Evolutionary conservation across 1,139 yeast species (phyloP).

Genomic region (Keqinozyma sinolaborantium): DNA sequence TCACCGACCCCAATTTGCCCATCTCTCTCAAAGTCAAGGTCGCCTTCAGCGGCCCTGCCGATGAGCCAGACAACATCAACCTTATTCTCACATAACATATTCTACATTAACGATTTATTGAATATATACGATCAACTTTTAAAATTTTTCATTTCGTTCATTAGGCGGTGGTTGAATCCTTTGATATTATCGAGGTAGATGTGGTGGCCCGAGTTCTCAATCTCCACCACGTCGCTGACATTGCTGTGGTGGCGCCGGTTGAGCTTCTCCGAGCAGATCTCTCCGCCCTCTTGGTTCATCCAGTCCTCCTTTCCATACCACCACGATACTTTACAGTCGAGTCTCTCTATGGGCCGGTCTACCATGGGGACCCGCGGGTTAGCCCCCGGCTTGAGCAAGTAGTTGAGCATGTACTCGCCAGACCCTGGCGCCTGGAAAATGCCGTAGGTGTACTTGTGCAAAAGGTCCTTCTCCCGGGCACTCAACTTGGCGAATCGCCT

Average conservation of each 20-base stretch:
- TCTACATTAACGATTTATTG: constrained; percentile 1
- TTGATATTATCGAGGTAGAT: constrained; percentile 59
- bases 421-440: constrained; percentile 71
- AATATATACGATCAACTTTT: constrained; percentile 1
- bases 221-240: constrained; percentile 38
- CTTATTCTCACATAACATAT: constrained; percentile 7
- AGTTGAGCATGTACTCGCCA: constrained; percentile 74
- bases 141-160: constrained; percentile 26
- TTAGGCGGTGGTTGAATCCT: constrained; percentile 47
- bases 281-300: constrained; percentile 68
- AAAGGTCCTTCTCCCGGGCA: constrained; percentile 31
- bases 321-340: constrained; percentile 59
- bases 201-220: constrained; percentile 68
- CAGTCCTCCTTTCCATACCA: constrained; percentile 73
- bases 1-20: constrained; percentile 58
- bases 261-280: constrained; percentile 34
- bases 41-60: constrained; percentile 20
- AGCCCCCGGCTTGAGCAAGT: constrained; percentile 71
- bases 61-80: constrained; percentile 13
- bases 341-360: constrained; percentile 43
- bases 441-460: constrained; percentile 67
- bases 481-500: constrained; percentile 56
- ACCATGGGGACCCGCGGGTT: constrained; percentile 63
- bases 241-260: constrained; percentile 20
- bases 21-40: constrained; percentile 30